Evolutionary conservation across 306 rosid genomes (phyloP).

Genomic region (Biancaea sappan): DNA sequence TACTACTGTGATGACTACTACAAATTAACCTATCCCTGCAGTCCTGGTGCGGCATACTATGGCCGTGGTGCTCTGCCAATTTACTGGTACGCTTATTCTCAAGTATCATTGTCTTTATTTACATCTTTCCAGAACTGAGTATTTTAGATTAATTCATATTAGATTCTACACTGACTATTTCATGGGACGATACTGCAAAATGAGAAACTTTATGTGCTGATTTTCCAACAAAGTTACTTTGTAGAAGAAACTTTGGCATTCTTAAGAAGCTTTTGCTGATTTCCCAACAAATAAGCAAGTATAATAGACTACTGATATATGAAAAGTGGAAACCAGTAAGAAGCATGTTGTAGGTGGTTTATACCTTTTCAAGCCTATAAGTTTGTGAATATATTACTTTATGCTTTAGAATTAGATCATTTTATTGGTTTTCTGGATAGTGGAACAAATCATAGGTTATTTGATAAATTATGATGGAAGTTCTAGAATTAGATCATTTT

Average conservation of each 20-base stretch:
- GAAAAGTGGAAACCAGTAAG: background rate
- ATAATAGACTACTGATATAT: background rate
- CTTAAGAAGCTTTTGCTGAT: background rate
- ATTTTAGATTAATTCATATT: background rate
- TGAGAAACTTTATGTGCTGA: background rate
- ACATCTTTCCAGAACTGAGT: background rate
- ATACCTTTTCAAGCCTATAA: background rate
- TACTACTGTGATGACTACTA: conserved; percentile 80
- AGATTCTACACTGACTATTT: background rate
- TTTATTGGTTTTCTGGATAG: background rate
- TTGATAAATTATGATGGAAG: conserved; percentile 13
- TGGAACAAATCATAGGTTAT: background rate
- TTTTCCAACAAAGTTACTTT: background rate
- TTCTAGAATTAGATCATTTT: no score
- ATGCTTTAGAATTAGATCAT: background rate
- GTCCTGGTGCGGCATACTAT: conserved; percentile 85
- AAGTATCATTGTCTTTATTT: background rate
- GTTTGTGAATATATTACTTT: background rate
- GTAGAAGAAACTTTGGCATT: background rate
- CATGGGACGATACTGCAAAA: conserved; percentile 7
- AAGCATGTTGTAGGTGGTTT: background rate
- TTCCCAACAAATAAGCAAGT: conserved; percentile 6
- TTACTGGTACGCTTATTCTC: conserved; percentile 64
- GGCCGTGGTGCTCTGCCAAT: conserved; percentile 97
- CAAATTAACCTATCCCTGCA: conserved; percentile 83